phyloP scores from a whole-genome alignment of 352 stramenopile genomes.

The Phytophthora idaei region DNA sequence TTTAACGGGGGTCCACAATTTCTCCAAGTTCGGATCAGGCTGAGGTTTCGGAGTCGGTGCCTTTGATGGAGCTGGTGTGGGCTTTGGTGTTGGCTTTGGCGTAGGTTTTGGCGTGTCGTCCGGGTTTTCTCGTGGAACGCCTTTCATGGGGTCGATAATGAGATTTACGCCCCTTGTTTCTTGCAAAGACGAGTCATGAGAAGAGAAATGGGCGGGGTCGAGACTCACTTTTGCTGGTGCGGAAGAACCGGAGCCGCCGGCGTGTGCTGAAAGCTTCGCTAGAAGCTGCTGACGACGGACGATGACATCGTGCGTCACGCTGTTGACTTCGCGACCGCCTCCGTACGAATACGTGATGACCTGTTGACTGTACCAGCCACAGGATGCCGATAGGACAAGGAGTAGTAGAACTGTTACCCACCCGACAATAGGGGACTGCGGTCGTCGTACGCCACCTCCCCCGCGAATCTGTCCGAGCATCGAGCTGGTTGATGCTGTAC shows the following conservation, averaged over 20 bases:
- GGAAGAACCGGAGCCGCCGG: conserved; percentile 16
- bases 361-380: conserved; percentile 35
- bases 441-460: background rate
- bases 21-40: conserved; percentile 11
- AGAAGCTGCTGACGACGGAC: conserved; percentile 31
- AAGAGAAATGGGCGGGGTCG: background rate
- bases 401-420: conserved; percentile 32
- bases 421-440: conserved; percentile 19
- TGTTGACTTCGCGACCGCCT: conserved; percentile 14
- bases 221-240: conserved; percentile 16
- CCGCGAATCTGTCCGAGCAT: conserved; percentile 23
- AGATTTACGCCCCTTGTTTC: background rate
- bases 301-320: conserved; percentile 27
- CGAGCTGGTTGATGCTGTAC: conserved; percentile 3
- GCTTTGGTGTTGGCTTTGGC: background rate
- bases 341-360: conserved; percentile 19
- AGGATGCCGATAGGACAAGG: conserved; percentile 23
- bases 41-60: conserved; percentile 13
- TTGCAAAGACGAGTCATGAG: conserved; percentile 5
- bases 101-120: conserved; percentile 11
- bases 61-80: conserved; percentile 11
- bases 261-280: conserved; percentile 23
- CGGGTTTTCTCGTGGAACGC: conserved; percentile 5
- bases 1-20: conserved; percentile 29
- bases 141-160: conserved; percentile 32